Evolutionary conservation across 2,329 filamentous ascomycete genomes (phyloP).

Genomic region (Pseudopithomyces maydicus): DNA sequence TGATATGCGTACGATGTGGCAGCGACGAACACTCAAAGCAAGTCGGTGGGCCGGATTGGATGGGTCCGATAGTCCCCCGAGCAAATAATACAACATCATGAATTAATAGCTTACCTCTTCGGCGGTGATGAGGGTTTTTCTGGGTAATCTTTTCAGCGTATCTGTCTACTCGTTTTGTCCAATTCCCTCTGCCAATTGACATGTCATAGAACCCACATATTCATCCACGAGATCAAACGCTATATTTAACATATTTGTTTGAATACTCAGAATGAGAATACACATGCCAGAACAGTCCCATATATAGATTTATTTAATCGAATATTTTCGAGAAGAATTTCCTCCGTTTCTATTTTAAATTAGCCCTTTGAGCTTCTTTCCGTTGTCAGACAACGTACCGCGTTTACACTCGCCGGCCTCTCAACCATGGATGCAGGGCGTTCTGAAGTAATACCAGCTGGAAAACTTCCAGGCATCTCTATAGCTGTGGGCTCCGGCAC

Average conservation of each 20-base stretch:
- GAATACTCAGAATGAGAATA: background rate
- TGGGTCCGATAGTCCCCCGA: no score
- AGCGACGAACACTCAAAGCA: no score
- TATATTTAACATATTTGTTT: background rate
- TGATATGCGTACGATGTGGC: no score
- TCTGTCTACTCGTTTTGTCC: no score
- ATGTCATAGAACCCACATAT: no score
- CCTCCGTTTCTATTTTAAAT: background rate
- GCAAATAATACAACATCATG: no score
- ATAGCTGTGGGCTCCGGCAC: conserved; percentile 16
- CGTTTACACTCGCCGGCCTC: background rate
- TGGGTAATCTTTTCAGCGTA: no score
- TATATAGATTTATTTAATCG: background rate
- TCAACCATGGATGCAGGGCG: conserved; percentile 61
- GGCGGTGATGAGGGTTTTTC: no score
- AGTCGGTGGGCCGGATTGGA: no score
- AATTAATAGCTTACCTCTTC: no score
- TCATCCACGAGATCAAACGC: background rate
- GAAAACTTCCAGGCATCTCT: conserved; percentile 25
- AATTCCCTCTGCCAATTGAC: no score
- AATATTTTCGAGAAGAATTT: conserved; percentile 8
- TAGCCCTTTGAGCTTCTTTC: background rate
- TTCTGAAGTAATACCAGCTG: conserved; percentile 60
- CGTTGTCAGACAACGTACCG: background rate
- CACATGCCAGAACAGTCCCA: background rate